Base-by-base conservation (phyloP, 805 yeast genomes). In the Blastobotrys terrestris region DNA sequence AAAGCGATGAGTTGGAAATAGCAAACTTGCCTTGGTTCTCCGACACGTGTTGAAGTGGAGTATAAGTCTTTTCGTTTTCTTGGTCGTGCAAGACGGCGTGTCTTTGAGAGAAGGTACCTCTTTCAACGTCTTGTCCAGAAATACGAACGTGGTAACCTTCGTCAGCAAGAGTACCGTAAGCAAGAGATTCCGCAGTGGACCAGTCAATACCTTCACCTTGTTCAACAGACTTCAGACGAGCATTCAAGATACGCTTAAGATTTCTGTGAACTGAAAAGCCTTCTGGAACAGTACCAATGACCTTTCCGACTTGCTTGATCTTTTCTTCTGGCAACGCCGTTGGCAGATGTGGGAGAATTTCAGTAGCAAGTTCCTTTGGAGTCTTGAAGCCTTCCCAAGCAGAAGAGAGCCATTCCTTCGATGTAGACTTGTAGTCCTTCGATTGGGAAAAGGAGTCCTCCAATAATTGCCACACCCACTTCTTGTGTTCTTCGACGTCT, bases 101-200 rank as follows among this genome's bases (percentile, higher is more conserved):
- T 77, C 99, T 92, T 78, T 94, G 99, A 52, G 99, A 94, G 81
- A 94, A 92, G 42, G 99, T 94, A 78, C 99, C 99, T 83, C 99
- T 90, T 80, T 94, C 99, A 60, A 94, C 98, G 81, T 94, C 99
- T 78, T 94, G 98, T 71, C 99, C 99, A 46, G 97, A 87, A 49
- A 94, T 86, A 78, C 99, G 87, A 55, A 94, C 95, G 65, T 92
- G 96, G 75, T 85, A 86, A 59, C 99, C 99, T 75, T 94, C 99
- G 66, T 83, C 70, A 51, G 84, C 85, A 62, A 94, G 78, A 49
- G 97, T 82, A 67, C 98, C 99, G 65, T 85, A 92, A 16, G 99
- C 99, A 63, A 94, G 82, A 47, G 98, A 98, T 77, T 94, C 99
- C 81, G 96, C 99, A 54, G 99, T 94, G 47, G 99, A 85, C 99